Percentiles rank a stretch among this genome's conserved stretches.
Conservation (phyloP, 176 grass and related monocot species). For the Typha latifolia region DNA sequence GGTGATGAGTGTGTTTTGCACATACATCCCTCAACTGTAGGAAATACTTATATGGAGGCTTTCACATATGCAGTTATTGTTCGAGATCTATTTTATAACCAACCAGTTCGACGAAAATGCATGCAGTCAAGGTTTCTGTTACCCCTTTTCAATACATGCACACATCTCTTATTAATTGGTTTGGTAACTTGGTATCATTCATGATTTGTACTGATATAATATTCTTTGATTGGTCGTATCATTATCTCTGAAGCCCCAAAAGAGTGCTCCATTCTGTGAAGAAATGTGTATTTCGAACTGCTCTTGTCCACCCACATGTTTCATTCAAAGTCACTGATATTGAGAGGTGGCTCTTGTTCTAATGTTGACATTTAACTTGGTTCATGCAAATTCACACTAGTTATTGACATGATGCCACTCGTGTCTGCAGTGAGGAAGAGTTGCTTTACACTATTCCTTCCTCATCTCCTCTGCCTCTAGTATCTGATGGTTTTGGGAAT, state of each 20-base stretch:
- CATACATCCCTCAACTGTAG: constrained; percentile 4
- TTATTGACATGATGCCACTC: constrained; percentile 15
- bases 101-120: constrained; percentile 89
- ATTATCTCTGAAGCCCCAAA: constrained; percentile 52
- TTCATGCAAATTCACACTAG: background rate
- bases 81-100: constrained; percentile 87
- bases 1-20: background rate
- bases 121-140: constrained; percentile 62
- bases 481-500: constrained; percentile 70
- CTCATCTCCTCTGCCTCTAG: constrained; percentile 46
- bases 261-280: constrained; percentile 72
- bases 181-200: constrained; percentile 17
- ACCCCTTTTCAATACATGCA: constrained; percentile 8
- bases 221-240: constrained; percentile 20
- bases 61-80: constrained; percentile 60
- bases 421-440: constrained; percentile 57
- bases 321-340: constrained; percentile 68
- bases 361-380: background rate
- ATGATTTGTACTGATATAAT: constrained; percentile 7
- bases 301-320: constrained; percentile 75
- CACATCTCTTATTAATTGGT: constrained; percentile 1
- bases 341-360: constrained; percentile 47
- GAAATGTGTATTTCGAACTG: constrained; percentile 62
- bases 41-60: background rate
- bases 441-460: constrained; percentile 49